phyloP scores from a whole-genome alignment of 169 alveolate species.

The Plasmodium knowlesi region DNA sequence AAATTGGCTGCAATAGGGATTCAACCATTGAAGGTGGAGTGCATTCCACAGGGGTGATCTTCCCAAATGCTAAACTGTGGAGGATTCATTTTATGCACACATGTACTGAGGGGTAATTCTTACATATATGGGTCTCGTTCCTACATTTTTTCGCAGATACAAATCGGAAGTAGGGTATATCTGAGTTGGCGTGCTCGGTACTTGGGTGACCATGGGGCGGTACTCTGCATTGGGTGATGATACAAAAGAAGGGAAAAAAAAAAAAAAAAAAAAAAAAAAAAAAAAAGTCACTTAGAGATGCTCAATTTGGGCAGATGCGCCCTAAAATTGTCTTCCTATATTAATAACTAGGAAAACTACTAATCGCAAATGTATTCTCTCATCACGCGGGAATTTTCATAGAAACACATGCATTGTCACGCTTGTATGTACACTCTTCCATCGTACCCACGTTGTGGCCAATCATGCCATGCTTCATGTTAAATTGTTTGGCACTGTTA shows the following conservation, averaged over 20 bases:
- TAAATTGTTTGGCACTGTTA: neutral
- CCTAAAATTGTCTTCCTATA: neutral
- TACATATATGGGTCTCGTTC: slow-evolving; percentile 38
- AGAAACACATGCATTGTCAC: neutral
- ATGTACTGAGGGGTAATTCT: neutral
- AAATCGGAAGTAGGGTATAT: slow-evolving; percentile 17
- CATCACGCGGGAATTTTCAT: neutral
- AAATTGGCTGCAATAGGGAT: neutral
- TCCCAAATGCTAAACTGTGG: neutral
- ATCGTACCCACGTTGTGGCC: slow-evolving; percentile 47
- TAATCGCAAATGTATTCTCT: neutral
- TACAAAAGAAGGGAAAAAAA: neutral
- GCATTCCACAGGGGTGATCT: neutral
- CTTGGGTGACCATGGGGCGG: slow-evolving; percentile 16
- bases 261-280: neutral
- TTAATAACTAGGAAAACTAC: neutral
- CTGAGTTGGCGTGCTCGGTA: slow-evolving; percentile 20
- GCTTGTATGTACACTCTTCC: neutral
- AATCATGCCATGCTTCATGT: slow-evolving; percentile 29
- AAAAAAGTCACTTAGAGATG: neutral
- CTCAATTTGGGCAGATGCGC: neutral
- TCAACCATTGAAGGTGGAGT: neutral
- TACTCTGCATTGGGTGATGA: neutral
- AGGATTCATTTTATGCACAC: neutral
- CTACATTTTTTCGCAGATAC: slow-evolving; percentile 29